These are phyloP conservation scores for Penicillium bovifimosum DNA, from an alignment of 495 filamentous ascomycete genomes.

Conservation along the genomic window DNA sequence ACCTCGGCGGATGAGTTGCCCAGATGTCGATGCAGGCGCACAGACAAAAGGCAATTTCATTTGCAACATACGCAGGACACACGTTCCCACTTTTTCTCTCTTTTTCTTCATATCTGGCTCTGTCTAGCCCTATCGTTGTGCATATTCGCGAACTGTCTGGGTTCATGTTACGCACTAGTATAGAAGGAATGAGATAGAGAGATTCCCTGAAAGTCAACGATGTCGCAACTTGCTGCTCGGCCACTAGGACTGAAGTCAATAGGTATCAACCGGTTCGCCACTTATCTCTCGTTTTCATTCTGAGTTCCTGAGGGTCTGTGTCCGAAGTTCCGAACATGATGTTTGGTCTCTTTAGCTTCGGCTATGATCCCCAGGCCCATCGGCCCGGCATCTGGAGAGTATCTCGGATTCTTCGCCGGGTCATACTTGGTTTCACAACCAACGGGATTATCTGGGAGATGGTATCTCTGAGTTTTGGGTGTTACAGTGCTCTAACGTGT, in stretches of 20 bases:
- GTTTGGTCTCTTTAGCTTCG: not conserved
- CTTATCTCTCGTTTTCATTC: no score
- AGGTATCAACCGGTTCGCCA: no score
- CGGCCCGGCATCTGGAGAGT: no score
- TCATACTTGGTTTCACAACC: not conserved
- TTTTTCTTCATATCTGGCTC: not conserved
- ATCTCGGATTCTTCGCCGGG: no score
- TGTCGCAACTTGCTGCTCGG: not conserved
- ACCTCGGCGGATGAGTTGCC: not conserved
- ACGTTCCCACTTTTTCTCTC: no score
- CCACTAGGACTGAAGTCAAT: not conserved
- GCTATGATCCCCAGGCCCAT: not conserved
- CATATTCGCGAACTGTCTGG: not conserved
- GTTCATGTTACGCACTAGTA: not conserved
- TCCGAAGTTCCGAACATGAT: no score
- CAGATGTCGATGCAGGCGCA: slow-evolving; percentile 14
- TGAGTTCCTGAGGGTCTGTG: no score
- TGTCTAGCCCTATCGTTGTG: not conserved
- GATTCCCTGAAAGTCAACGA: not conserved
- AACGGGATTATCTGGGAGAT: not conserved
- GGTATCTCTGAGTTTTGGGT: not conserved
- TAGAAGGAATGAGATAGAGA: not conserved
- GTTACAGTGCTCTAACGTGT: not conserved
- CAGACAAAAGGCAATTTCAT: slow-evolving; percentile 15
- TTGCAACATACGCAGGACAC: not conserved